These are phyloP conservation scores for Aschersonia sp. DNA, from an alignment of 2,329 filamentous ascomycete species.

Conservation along the genomic window DNA sequence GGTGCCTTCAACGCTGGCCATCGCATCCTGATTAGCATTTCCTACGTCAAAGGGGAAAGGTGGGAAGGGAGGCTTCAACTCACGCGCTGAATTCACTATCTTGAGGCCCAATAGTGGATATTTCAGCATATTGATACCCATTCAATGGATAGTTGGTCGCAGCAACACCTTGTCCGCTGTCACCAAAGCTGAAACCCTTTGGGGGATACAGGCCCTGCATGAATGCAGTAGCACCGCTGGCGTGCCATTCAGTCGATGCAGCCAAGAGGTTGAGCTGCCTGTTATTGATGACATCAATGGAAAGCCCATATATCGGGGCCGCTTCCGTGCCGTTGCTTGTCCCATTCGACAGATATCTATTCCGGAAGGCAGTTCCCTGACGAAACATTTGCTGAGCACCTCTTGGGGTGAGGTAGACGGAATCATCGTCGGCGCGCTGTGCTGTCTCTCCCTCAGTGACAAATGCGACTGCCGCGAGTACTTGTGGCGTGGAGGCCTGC, in stretches of 20 bases:
- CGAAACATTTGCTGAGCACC: constrained; percentile 37
- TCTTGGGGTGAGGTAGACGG: constrained; percentile 29
- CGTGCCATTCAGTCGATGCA: constrained; percentile 32
- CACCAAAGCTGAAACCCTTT: constrained; percentile 14
- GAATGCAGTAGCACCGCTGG: constrained; percentile 60
- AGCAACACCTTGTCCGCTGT: constrained; percentile 20
- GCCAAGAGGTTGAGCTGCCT: constrained; percentile 27
- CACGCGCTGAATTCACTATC: constrained; percentile 33
- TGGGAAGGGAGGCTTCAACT: constrained; percentile 7
- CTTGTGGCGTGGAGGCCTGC: constrained; percentile 16
- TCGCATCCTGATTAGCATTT: neutral
- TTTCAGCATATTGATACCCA: constrained; percentile 68
- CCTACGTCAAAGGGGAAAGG: neutral
- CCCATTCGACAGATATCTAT: constrained; percentile 28
- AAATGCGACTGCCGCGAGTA: constrained; percentile 35
- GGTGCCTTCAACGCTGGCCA: constrained; percentile 22
- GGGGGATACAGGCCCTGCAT: constrained; percentile 78
- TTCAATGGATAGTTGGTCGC: constrained; percentile 49
- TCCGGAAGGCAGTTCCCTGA: constrained; percentile 33
- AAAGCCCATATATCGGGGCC: constrained; percentile 27
- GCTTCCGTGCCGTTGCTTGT: constrained; percentile 7
- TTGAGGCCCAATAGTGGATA: constrained; percentile 35
- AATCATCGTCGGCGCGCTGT: constrained; percentile 18
- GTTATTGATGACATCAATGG: constrained; percentile 31
- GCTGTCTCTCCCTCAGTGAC: constrained; percentile 39